Evolutionary conservation across 345 rosid genomes (phyloP).

Genomic region (Syzygium grande): DNA sequence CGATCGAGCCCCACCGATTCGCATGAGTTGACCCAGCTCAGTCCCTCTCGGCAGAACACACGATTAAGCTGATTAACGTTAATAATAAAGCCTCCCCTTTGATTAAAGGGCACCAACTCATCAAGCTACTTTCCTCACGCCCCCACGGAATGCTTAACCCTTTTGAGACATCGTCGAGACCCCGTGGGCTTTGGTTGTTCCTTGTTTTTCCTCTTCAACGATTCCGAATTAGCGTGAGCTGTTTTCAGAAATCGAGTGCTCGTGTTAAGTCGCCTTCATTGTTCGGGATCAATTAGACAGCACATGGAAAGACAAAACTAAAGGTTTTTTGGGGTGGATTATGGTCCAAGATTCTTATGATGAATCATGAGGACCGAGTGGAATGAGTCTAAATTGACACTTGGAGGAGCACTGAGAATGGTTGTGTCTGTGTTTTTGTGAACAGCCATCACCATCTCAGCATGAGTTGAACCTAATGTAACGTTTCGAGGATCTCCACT

Average conservation of each 20-base stretch:
- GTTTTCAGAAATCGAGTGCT: neutral
- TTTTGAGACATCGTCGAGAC: conserved; percentile 17
- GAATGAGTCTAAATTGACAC: neutral
- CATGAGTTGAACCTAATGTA: neutral
- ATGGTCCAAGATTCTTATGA: conserved; percentile 1
- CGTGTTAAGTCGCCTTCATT: neutral
- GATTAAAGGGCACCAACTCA: neutral
- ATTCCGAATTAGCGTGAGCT: neutral
- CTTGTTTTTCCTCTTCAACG: neutral
- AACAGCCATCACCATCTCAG: neutral
- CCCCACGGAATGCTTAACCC: conserved; percentile 9
- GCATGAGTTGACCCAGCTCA: neutral
- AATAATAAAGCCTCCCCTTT: neutral
- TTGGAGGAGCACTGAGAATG: neutral
- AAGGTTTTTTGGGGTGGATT: neutral
- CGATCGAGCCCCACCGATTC: neutral
- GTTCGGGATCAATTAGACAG: neutral
- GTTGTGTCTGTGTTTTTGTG: neutral
- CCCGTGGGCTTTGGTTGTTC: neutral
- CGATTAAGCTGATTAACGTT: neutral
- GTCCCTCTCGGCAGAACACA: neutral
- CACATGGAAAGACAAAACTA: neutral
- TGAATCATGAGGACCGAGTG: neutral
- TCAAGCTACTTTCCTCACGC: conserved; percentile 2
- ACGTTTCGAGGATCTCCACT: neutral